Evolutionary conservation across 139 green algal species (phyloP).

Genomic region (Chlamydomonas sp.): DNA sequence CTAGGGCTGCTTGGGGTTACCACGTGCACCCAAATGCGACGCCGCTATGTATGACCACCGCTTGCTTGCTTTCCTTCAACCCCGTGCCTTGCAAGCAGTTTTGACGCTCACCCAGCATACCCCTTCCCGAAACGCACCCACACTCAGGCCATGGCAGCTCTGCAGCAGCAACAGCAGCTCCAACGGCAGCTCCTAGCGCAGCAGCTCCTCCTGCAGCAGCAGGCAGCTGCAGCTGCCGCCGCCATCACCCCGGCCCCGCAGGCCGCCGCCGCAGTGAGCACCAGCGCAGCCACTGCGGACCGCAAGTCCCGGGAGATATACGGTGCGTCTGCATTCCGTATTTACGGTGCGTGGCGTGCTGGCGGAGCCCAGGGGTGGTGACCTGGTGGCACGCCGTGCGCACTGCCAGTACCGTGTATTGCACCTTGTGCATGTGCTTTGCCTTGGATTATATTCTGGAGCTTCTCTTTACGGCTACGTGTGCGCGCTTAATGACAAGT

Average conservation of each 20-base stretch:
- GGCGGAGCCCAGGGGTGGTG: no score
- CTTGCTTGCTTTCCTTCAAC: not conserved
- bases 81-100: not conserved
- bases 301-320: conserved; percentile 53
- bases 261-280: not conserved
- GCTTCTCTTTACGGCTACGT: no score
- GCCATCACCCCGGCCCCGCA: conserved; percentile 1
- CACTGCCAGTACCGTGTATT: no score
- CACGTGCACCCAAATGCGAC: no score
- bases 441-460: no score
- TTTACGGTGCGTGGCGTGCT: not conserved
- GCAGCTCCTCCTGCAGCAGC: conserved; percentile 43
- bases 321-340: not conserved
- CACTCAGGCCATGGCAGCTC: conserved; percentile 36
- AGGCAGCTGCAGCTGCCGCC: conserved; percentile 19
- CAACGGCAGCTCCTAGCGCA: conserved; percentile 36
- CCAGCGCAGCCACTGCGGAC: conserved; percentile 20
- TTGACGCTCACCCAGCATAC: not conserved
- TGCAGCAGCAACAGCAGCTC: conserved; percentile 48
- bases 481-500: no score
- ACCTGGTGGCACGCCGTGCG: no score
- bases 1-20: no score
- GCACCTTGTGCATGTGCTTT: no score
- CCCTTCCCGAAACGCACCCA: not conserved
- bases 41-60: not conserved